Percentiles rank a stretch among this genome's conserved stretches.
Conservation (phyloP, 768 basidiomycete genomes). For the Suillus subalutaceus region DNA sequence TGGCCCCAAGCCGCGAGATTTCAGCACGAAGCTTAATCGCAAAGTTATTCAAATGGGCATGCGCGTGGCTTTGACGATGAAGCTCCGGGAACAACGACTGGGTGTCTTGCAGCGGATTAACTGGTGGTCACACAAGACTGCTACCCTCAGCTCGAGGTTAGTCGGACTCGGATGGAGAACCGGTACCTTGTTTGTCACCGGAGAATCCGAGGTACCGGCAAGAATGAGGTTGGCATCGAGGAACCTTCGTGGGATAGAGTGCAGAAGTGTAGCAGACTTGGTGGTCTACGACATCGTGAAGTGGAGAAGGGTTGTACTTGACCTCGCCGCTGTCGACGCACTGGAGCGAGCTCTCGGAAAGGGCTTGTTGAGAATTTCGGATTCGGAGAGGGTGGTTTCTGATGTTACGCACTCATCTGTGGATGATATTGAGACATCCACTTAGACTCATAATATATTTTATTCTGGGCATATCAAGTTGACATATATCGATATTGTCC, state of each 20-base stretch:
- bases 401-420: neutral
- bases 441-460: conserved; percentile 6
- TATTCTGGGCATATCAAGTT: neutral
- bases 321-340: conserved; percentile 79
- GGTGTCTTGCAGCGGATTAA: conserved; percentile 74
- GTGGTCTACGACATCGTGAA: conserved; percentile 83
- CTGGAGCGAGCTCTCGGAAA: conserved; percentile 69
- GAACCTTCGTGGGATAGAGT: conserved; percentile 73
- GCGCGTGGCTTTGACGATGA: conserved; percentile 84
- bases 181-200: conserved; percentile 74
- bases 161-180: conserved; percentile 67
- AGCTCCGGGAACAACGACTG: conserved; percentile 73
- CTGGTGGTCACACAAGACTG: conserved; percentile 77
- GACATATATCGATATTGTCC: neutral
- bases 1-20: conserved; percentile 90
- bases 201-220: conserved; percentile 53
- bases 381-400: conserved; percentile 15
- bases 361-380: conserved; percentile 12
- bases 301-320: conserved; percentile 82
- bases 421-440: neutral
- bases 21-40: conserved; percentile 87
- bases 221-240: conserved; percentile 62
- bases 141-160: conserved; percentile 63
- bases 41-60: conserved; percentile 94
- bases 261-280: conserved; percentile 65